Conservation (phyloP, 2,329 filamentous ascomycete species). For the Beauveria asiatica region DNA sequence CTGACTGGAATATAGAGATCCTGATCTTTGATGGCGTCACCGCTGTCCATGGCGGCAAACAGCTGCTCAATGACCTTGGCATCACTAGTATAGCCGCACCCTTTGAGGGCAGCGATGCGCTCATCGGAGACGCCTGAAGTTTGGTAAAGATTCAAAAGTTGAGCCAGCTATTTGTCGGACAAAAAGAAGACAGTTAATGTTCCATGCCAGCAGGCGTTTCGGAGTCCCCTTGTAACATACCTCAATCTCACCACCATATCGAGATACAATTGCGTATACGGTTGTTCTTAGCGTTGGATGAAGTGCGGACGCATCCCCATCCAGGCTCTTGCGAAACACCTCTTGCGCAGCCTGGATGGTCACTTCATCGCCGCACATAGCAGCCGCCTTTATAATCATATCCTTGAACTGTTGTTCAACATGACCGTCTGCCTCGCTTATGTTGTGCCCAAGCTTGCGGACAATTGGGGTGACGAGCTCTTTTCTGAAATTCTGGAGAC, state of each 20-base stretch:
- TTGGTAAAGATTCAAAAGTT: constrained; percentile 64
- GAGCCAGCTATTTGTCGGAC: constrained; percentile 50
- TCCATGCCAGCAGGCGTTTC: too few species aligned
- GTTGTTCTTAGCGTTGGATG: constrained; percentile 86
- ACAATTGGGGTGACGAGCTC: constrained; percentile 70
- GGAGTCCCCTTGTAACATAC: constrained; percentile 42
- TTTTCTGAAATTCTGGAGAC: constrained; percentile 74
- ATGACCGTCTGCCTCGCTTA: constrained; percentile 76
- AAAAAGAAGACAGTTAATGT: background rate
- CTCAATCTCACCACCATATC: constrained; percentile 67
- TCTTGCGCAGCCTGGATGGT: constrained; percentile 75
- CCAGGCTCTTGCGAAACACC: constrained; percentile 79
- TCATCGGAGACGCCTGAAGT: constrained; percentile 50
- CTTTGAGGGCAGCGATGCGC: constrained; percentile 82
- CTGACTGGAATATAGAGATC: constrained; percentile 86
- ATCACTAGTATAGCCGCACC: constrained; percentile 68
- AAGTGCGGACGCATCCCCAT: constrained; percentile 70
- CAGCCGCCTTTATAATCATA: constrained; percentile 77
- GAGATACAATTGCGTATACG: constrained; percentile 77
- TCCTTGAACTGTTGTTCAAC: constrained; percentile 92
- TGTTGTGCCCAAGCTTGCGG: constrained; percentile 81
- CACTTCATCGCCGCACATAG: constrained; percentile 67
- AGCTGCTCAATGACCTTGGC: constrained; percentile 75
- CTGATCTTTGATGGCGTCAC: constrained; percentile 77
- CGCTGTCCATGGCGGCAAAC: constrained; percentile 62